A percentile compares a stretch with the other conserved stretches of the same genome.
These are phyloP conservation scores for Ramichloridium luteum DNA, from an alignment of 2,329 filamentous ascomycete species.

Conservation along the genomic window DNA sequence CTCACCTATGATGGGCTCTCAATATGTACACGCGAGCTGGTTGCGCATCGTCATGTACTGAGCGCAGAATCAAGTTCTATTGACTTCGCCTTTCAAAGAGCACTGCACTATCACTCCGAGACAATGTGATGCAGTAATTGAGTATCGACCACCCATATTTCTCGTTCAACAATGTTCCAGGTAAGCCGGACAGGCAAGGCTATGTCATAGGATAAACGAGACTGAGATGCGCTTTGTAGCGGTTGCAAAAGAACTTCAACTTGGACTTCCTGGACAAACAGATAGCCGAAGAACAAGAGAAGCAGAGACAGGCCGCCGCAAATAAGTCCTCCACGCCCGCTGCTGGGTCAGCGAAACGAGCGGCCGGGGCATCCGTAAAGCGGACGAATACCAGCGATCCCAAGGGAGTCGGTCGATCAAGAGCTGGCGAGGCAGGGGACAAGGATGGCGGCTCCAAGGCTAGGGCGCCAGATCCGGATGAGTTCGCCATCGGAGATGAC, in stretches of 20 bases:
- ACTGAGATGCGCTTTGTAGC: constrained; percentile 13
- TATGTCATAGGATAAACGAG: too few relatives aligned
- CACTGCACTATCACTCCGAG: too few relatives aligned
- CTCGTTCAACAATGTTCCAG: too few relatives aligned
- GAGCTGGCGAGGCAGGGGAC: constrained; percentile 6
- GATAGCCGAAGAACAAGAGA: constrained; percentile 88
- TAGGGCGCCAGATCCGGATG: constrained; percentile 64
- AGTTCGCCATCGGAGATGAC: constrained; percentile 79
- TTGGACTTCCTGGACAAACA: constrained; percentile 33
- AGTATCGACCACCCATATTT: too few relatives aligned
- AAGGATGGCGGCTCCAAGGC: constrained; percentile 8
- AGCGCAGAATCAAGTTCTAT: too few relatives aligned
- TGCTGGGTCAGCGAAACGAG: background rate
- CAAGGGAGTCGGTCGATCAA: background rate
- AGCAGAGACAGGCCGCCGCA: constrained; percentile 44
- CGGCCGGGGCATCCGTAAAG: constrained; percentile 19
- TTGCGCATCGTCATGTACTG: too few relatives aligned
- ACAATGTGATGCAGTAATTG: too few relatives aligned
- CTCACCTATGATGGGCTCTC: too few relatives aligned
- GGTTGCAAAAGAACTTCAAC: constrained; percentile 25
- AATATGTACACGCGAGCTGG: too few relatives aligned
- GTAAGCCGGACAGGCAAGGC: too few relatives aligned
- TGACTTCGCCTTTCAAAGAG: too few relatives aligned
- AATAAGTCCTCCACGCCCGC: constrained; percentile 28
- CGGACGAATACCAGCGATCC: background rate